Conservation (phyloP, 1,284 basidiomycete species). For the Tilletia horrida region DNA sequence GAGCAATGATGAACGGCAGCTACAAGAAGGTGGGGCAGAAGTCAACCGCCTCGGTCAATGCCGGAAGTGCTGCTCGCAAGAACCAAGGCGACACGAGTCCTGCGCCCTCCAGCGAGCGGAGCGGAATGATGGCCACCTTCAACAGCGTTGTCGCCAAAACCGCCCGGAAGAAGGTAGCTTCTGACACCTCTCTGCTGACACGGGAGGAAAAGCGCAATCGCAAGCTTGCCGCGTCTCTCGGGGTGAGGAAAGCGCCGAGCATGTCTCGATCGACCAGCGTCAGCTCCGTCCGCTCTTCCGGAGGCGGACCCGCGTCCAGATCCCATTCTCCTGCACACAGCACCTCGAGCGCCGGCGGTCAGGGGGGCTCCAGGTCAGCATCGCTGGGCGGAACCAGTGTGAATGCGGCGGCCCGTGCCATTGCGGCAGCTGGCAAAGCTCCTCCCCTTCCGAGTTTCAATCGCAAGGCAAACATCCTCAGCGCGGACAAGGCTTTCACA, state of each 20-base stretch:
- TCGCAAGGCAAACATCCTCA: not conserved
- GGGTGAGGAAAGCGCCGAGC: not conserved
- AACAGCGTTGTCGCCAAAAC: not conserved
- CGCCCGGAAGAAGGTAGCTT: not conserved
- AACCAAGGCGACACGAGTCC: not conserved
- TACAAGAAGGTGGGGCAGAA: too few species aligned
- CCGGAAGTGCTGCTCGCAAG: too few species aligned
- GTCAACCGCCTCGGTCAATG: too few species aligned
- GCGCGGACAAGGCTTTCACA: not conserved
- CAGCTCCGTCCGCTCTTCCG: not conserved
- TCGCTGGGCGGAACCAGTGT: not conserved
- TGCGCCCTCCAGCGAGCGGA: not conserved
- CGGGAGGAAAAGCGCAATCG: constrained; percentile 12
- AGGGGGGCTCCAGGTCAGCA: too few species aligned
- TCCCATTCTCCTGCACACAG: not conserved
- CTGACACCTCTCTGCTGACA: not conserved
- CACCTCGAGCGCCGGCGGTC: too few species aligned
- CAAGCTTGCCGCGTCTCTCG: not conserved
- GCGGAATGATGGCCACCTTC: constrained; percentile 13
- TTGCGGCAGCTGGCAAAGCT: not conserved
- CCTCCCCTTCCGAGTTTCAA: constrained; percentile 2
- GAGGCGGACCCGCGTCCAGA: not conserved
- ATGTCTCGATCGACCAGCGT: not conserved
- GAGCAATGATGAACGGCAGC: not conserved
- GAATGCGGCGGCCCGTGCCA: not conserved